A percentile compares a stretch with the other conserved stretches of the same genome.
These are phyloP conservation scores for Ceratocystis harringtonii DNA, from an alignment of 2,329 filamentous ascomycete genomes.

Conservation along the genomic window DNA sequence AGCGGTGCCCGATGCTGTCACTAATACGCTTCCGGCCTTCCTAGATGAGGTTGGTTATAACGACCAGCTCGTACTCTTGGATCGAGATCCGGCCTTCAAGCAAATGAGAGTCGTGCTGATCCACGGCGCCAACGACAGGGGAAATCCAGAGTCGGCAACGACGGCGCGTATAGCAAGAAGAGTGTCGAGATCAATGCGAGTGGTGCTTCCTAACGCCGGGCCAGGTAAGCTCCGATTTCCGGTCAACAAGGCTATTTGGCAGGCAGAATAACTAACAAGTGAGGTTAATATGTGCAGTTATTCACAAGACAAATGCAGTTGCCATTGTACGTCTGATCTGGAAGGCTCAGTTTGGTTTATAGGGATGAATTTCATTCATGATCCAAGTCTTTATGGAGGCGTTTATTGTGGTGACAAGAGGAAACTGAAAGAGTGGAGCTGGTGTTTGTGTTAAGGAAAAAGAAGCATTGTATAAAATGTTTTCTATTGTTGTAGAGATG, in stretches of 20 bases:
- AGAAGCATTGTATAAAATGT: neutral
- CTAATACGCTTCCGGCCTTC: neutral
- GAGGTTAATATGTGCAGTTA: neutral
- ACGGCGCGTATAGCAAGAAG: neutral
- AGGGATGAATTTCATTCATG: neutral
- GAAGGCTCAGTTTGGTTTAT: neutral
- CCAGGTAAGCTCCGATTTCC: slow-evolving; percentile 4
- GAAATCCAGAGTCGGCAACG: neutral
- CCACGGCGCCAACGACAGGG: slow-evolving; percentile 2
- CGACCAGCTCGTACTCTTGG: neutral
- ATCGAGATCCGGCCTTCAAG: neutral
- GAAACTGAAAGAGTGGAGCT: neutral
- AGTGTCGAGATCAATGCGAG: neutral
- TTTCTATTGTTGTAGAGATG: too few species aligned
- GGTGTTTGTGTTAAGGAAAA: neutral
- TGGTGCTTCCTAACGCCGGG: neutral
- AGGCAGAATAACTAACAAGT: neutral
- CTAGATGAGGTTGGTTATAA: neutral
- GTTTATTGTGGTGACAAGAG: neutral
- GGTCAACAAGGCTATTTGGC: neutral
- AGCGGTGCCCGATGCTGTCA: neutral
- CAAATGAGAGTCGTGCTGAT: neutral
- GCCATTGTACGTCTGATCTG: neutral
- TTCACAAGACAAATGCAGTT: neutral
- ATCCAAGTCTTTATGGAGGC: neutral